Evolutionary conservation across 306 rosid genomes (phyloP), one percentile per base, ranked within the genome.

Genomic region (Fragaria nilgerrensis): DNA sequence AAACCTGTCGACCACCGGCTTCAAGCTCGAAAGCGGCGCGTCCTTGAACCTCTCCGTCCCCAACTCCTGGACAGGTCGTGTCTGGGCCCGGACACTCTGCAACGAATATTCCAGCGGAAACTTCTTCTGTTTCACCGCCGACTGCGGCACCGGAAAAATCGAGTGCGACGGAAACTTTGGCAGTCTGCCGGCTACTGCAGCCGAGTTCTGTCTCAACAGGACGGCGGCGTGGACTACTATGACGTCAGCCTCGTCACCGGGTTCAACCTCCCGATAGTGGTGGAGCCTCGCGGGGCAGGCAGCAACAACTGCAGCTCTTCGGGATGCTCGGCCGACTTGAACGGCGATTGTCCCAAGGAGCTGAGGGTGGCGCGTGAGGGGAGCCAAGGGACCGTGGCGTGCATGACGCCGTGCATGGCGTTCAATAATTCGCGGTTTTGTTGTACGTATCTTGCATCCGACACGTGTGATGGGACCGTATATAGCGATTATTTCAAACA

Each of bases 401-500:
- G 98, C 41, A 83, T 89, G 74, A 94, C 96, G 85, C 96, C 98
- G 90, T 94, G 98, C 34, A 94, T 89, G 75, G 93, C 96, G n/a
- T 90, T 92, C 96, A 48, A 48, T 48, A 15, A 14, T 48, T 15
- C 98, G 22, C 84, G 78, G 76, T 92, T 80, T 76, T 94, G 98
- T 50, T 94, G 98, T 27, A 92, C 94, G 89, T 39, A 39, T 39
- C 4, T 9, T 39, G 37, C 4, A 3, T 29, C 32, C 37, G 39
- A 36, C 39, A 36, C 4, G 39, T 36, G 98, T 70, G 32, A 14
- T 36, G 37, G 59, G 87, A 70, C 3, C 49, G 3, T 45, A 10
- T 45, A 45, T 45, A 43, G 2, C 47, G 47, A 43, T 1, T 32
- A 1, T 70, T 94, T 94, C 63, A 94, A 90, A 72, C 82, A 86